Evolutionary conservation across 1,284 basidiomycete genomes (phyloP).

Genomic region (Boletus semigastroideus): DNA sequence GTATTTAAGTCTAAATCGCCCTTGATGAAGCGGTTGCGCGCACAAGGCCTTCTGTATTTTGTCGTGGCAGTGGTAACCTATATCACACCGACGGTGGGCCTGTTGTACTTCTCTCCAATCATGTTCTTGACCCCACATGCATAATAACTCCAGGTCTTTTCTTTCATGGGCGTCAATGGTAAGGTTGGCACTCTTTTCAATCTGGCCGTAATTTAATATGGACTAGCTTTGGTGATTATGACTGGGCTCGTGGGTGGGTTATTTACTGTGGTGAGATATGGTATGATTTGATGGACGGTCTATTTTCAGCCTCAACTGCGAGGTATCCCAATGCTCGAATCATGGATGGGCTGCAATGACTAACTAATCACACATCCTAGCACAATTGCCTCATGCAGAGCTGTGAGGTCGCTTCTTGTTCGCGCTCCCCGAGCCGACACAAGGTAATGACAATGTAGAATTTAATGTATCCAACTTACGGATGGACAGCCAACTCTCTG

Average conservation of each 20-base stretch:
- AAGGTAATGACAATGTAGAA: neutral
- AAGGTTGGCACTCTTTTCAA: neutral
- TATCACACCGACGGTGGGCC: constrained; percentile 15
- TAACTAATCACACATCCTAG: constrained; percentile 1
- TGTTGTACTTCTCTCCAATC: no score
- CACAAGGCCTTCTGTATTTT: constrained; percentile 26
- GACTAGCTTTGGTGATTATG: constrained; percentile 3
- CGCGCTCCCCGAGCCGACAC: neutral
- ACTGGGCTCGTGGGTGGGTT: constrained; percentile 9
- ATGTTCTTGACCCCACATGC: neutral
- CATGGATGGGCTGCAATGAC: neutral
- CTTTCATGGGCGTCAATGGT: constrained; percentile 1
- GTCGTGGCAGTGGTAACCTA: constrained; percentile 10
- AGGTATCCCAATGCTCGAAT: constrained; percentile 7
- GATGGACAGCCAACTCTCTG: neutral
- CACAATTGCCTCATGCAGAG: constrained; percentile 17
- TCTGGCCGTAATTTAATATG: neutral
- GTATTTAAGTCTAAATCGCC: constrained; percentile 10
- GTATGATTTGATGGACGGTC: neutral
- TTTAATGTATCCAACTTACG: constrained; percentile 2
- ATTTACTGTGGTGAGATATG: neutral
- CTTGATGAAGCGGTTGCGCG: constrained; percentile 12
- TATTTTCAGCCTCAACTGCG: constrained; percentile 6
- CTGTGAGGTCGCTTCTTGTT: constrained; percentile 18
- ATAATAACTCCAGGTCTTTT: constrained; percentile 10